Percentiles rank a stretch among this genome's conserved stretches.
These are phyloP conservation scores for Anthostomella pinea DNA, from an alignment of 2,329 filamentous ascomycete species.

Conservation along the genomic window DNA sequence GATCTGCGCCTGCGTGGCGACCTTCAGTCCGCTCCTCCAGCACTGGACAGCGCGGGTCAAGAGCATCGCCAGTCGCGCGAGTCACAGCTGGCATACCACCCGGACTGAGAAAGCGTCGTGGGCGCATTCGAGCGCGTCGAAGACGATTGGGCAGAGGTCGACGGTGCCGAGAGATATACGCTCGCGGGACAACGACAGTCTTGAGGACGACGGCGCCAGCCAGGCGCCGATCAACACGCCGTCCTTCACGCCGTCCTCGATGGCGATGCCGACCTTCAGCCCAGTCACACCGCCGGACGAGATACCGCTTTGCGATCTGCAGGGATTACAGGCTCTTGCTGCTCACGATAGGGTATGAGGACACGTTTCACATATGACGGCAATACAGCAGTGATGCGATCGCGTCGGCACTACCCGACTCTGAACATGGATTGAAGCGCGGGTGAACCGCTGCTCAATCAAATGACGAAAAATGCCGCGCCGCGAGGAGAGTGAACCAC, in stretches of 20 bases:
- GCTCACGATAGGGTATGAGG: slow-evolving; percentile 8
- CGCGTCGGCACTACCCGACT: too few relatives aligned
- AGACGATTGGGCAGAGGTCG: slow-evolving; percentile 1
- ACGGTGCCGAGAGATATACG: not conserved
- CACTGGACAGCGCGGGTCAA: slow-evolving; percentile 12
- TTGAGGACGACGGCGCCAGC: slow-evolving; percentile 12
- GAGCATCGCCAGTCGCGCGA: slow-evolving; percentile 18
- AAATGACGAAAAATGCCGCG: too few relatives aligned
- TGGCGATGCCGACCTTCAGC: slow-evolving; percentile 16
- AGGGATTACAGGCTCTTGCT: slow-evolving; percentile 23
- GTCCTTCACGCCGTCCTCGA: slow-evolving; percentile 10
- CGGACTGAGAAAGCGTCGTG: slow-evolving; percentile 17
- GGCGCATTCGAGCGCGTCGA: slow-evolving; percentile 9
- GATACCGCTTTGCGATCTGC: slow-evolving; percentile 22
- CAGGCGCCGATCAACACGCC: slow-evolving; percentile 9
- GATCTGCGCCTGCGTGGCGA: slow-evolving; percentile 30
- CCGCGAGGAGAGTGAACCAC: too few relatives aligned
- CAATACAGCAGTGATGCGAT: too few relatives aligned
- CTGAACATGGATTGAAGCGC: too few relatives aligned
- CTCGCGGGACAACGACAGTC: slow-evolving; percentile 5
- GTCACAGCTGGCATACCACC: slow-evolving; percentile 14
- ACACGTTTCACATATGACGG: slow-evolving; percentile 1
- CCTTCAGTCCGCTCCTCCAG: slow-evolving; percentile 25
- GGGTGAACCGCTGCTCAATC: too few relatives aligned
- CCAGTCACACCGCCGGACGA: slow-evolving; percentile 13